A percentile compares a stretch with the other conserved stretches of the same genome.
These are phyloP conservation scores for Coemansia sp. DNA, from an alignment of 192 early-diverging fungal species.

Conservation along the genomic window DNA sequence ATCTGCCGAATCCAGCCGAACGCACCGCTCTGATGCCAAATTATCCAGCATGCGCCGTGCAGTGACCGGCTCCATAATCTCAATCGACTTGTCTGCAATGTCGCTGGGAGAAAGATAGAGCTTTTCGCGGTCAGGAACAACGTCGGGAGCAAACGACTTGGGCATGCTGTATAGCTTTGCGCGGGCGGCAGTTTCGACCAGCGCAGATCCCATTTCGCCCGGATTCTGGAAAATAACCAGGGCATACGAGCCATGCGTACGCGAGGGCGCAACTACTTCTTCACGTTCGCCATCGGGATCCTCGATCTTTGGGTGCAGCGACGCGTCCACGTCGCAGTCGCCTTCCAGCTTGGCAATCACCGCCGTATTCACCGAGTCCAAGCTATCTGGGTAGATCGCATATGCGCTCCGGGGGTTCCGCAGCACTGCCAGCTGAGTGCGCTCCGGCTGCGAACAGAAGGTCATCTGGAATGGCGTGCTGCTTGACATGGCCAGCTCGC, in stretches of 20 bases:
- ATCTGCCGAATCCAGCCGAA: conserved; percentile 15
- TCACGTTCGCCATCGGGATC: conserved; percentile 42
- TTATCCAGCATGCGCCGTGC: conserved; percentile 55
- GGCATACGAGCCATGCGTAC: conserved; percentile 48
- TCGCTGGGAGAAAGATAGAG: conserved; percentile 31
- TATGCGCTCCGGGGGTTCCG: conserved; percentile 38
- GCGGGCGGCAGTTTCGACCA: conserved; percentile 28
- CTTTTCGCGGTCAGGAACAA: conserved; percentile 33
- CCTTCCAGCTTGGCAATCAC: conserved; percentile 57
- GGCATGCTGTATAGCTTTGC: conserved; percentile 43
- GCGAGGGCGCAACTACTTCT: conserved; percentile 25
- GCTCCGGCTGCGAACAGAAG: conserved; percentile 30
- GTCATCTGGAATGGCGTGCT: conserved; percentile 24
- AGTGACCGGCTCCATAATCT: conserved; percentile 57
- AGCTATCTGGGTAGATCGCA: conserved; percentile 53
- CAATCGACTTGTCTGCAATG: conserved; percentile 52
- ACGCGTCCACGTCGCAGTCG: conserved; percentile 52
- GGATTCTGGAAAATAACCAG: conserved; percentile 52
- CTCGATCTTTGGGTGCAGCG: conserved; percentile 46
- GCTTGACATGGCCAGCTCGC: conserved; percentile 38
- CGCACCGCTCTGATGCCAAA: conserved; percentile 43
- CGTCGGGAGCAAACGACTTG: conserved; percentile 27
- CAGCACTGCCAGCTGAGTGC: conserved; percentile 35
- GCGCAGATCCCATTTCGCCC: conserved; percentile 41
- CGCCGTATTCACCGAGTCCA: conserved; percentile 50